Conservation (phyloP, 2,329 filamentous ascomycete genomes). For the Fusarium haematococcum region DNA sequence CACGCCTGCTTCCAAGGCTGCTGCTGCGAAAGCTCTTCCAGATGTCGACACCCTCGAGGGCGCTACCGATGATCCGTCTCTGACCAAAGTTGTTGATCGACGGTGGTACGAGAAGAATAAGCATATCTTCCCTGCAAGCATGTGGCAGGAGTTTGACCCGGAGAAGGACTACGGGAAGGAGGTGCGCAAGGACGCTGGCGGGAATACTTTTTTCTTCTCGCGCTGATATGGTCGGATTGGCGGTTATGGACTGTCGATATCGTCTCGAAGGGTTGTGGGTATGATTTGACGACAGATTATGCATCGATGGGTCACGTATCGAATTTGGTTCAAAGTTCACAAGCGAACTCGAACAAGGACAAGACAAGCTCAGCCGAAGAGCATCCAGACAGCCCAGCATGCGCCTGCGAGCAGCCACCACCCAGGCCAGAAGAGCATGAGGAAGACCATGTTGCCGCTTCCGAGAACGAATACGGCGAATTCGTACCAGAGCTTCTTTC, state of each 20-base stretch:
- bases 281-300: constrained; percentile 13
- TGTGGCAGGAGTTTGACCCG: constrained; percentile 95
- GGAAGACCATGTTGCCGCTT: constrained; percentile 59
- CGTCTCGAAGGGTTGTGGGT: constrained; percentile 6
- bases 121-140: constrained; percentile 95
- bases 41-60: constrained; percentile 76
- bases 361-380: constrained; percentile 47
- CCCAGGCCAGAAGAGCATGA: constrained; percentile 69
- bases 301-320: constrained; percentile 21
- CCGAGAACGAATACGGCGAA: constrained; percentile 64
- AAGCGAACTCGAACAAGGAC: constrained; percentile 9
- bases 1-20: constrained; percentile 51
- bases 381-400: constrained; percentile 50
- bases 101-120: constrained; percentile 98
- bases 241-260: constrained; percentile 1
- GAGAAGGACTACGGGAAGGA: constrained; percentile 85
- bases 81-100: constrained; percentile 95
- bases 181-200: constrained; percentile 84
- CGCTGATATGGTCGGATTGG: constrained; percentile 44
- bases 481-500: constrained; percentile 63
- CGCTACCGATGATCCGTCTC: constrained; percentile 77
- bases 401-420: constrained; percentile 61
- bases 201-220: constrained; percentile 93
- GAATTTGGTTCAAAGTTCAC: constrained; percentile 18
- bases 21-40: constrained; percentile 54